Evolutionary conservation across 2,329 filamentous ascomycete genomes (phyloP).

Genomic region (Sclerotinia glacialis): DNA sequence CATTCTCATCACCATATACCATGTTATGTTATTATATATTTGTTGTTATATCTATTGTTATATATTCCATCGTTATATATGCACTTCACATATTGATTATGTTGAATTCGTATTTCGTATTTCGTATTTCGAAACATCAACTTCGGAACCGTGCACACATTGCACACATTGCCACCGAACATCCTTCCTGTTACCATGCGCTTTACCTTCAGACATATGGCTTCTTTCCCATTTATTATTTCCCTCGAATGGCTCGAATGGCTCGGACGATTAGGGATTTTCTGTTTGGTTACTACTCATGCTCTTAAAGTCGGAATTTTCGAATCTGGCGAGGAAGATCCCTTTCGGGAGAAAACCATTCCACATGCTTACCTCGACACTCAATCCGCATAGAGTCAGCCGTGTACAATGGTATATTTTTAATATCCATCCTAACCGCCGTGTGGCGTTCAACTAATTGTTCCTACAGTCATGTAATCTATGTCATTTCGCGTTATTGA

Average conservation of each 20-base stretch:
- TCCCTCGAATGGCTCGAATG: not conserved
- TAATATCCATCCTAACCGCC: not conserved
- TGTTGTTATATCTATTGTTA: no score
- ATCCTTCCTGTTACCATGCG: not conserved
- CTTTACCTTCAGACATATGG: not conserved
- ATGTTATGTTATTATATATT: not conserved
- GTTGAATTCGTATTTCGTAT: not conserved
- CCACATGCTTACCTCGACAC: not conserved
- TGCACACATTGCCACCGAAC: not conserved
- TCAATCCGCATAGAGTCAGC: not conserved
- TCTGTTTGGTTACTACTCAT: not conserved
- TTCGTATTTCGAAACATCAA: not conserved
- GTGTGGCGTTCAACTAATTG: not conserved
- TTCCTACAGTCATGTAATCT: not conserved
- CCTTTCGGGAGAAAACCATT: not conserved
- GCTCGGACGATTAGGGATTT: not conserved
- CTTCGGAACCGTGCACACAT: not conserved
- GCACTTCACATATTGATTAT: no score
- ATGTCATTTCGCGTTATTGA: not conserved
- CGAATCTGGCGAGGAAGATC: not conserved
- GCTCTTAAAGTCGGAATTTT: not conserved
- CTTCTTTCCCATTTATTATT: not conserved
- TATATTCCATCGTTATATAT: no score
- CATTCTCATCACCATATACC: no score
- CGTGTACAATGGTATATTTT: not conserved